Conservation (phyloP, 306 rosid genomes). For the Cucurbita argyrosperma region DNA sequence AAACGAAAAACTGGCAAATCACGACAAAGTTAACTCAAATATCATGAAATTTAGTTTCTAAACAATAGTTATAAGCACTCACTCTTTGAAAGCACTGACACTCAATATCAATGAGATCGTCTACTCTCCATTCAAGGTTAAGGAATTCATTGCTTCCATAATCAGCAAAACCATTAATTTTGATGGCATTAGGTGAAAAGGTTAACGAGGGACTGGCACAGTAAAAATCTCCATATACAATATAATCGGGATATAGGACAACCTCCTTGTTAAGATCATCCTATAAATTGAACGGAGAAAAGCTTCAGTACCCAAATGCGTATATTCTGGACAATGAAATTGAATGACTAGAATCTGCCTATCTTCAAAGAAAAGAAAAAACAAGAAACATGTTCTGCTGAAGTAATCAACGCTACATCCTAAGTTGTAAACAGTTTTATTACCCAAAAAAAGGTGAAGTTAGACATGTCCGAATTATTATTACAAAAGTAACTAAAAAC, state of each 20-base stretch:
- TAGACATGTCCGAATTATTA: neutral
- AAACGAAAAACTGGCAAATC: slow-evolving; percentile 14
- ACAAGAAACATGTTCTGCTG: neutral
- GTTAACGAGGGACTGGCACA: slow-evolving; percentile 38
- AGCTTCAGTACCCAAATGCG: neutral
- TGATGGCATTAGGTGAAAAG: slow-evolving; percentile 46
- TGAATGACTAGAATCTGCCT: neutral
- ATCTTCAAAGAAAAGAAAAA: neutral
- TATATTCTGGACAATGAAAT: neutral
- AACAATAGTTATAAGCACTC: slow-evolving; percentile 20
- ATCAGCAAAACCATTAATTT: slow-evolving; percentile 38
- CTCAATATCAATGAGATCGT: slow-evolving; percentile 42
- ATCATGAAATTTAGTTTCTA: slow-evolving; percentile 1
- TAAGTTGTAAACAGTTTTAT: neutral
- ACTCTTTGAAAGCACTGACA: slow-evolving; percentile 52
- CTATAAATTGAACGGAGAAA: slow-evolving; percentile 34
- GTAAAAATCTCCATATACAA: slow-evolving; percentile 53
- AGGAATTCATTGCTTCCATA: slow-evolving; percentile 26
- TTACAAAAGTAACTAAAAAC: neutral
- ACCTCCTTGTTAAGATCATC: slow-evolving; percentile 39
- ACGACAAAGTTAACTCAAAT: slow-evolving; percentile 8
- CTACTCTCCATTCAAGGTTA: slow-evolving; percentile 56
- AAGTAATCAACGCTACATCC: neutral
- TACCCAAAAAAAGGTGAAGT: neutral
- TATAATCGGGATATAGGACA: slow-evolving; percentile 72